phyloP scores from a whole-genome alignment of 2,329 filamentous ascomycete genomes.

The Ophiocordyceps polyrhachis-furcata region DNA sequence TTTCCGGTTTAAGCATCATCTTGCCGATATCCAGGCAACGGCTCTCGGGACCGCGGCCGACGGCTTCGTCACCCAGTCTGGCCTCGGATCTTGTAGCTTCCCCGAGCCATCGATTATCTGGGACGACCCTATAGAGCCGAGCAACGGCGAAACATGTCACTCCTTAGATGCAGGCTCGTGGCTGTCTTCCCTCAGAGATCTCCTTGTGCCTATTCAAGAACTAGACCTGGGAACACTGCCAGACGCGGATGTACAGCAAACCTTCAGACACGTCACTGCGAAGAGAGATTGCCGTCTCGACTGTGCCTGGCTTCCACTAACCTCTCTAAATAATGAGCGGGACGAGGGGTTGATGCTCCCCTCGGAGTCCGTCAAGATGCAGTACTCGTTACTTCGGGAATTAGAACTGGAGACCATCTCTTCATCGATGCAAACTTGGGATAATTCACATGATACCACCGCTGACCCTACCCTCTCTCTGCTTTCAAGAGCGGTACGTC shows the following conservation, averaged over 20 bases:
- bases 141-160: background rate
- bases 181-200: background rate
- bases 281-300: slow-evolving; percentile 7
- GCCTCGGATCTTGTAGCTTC: slow-evolving; percentile 4
- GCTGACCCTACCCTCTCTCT: background rate
- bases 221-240: slow-evolving; percentile 9
- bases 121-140: slow-evolving; percentile 1
- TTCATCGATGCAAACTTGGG: background rate
- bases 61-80: slow-evolving; percentile 8
- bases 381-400: slow-evolving; percentile 9
- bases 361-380: slow-evolving; percentile 5
- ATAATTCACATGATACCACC: background rate
- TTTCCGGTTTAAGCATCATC: slow-evolving; percentile 10
- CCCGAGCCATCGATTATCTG: slow-evolving; percentile 4
- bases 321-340: slow-evolving; percentile 5
- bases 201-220: slow-evolving; percentile 7
- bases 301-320: slow-evolving; percentile 13
- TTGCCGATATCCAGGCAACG: slow-evolving; percentile 6
- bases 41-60: slow-evolving; percentile 1
- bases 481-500: background rate
- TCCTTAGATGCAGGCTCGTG: background rate
- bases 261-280: slow-evolving; percentile 5
- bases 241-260: slow-evolving; percentile 7
- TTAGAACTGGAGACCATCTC: slow-evolving; percentile 8
- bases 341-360: slow-evolving; percentile 13